Conservation (phyloP, 257 asterid genomes). For the Ophiorrhiza pumila region DNA sequence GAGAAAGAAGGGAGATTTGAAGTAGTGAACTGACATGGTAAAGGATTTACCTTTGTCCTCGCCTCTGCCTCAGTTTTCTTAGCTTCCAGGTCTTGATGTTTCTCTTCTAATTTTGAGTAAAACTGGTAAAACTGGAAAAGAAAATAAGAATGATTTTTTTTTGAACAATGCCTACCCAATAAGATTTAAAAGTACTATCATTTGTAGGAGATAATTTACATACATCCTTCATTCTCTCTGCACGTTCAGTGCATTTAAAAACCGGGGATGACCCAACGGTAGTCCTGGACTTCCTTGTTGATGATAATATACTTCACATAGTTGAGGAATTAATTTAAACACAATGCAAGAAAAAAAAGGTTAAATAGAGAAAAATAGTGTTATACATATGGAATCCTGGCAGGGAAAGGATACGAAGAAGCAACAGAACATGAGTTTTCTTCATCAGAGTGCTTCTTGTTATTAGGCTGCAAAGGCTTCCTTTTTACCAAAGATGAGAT, state of each 20-base stretch:
- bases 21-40: not conserved
- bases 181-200: not conserved
- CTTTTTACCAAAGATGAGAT: constrained; percentile 41
- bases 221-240: constrained; percentile 89
- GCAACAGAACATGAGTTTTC: constrained; percentile 57
- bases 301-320: constrained; percentile 37
- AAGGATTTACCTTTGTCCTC: constrained; percentile 62
- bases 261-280: constrained; percentile 59
- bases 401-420: constrained; percentile 60
- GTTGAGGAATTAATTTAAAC: constrained; percentile 30
- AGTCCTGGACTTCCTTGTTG: constrained; percentile 48
- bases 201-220: not conserved
- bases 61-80: constrained; percentile 61
- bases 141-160: not conserved
- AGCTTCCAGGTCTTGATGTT: constrained; percentile 77
- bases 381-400: constrained; percentile 6
- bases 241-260: constrained; percentile 71
- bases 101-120: constrained; percentile 71
- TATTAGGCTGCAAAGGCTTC: constrained; percentile 65
- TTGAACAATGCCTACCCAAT: constrained; percentile 2
- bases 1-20: not conserved
- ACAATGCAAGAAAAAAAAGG: constrained; percentile 15
- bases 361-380: constrained; percentile 18
- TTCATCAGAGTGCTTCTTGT: constrained; percentile 67
- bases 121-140: constrained; percentile 38